A percentile compares a stretch with the other conserved stretches of the same genome.
Conservation (phyloP, 441 rosid species). For the Populus hybrid region DNA sequence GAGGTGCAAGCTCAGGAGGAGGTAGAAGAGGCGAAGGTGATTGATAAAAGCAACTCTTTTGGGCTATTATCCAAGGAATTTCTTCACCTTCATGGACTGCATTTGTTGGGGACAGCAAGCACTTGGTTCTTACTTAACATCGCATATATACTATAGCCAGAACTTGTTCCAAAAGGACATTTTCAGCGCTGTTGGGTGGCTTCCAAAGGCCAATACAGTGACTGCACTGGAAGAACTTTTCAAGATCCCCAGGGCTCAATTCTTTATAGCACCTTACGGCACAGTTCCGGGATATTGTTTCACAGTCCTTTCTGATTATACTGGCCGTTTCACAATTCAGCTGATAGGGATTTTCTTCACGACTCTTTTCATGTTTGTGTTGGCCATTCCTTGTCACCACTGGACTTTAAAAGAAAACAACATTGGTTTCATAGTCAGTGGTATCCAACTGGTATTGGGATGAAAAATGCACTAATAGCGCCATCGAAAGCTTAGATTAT, state of each 20-base stretch:
- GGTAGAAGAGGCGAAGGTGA: neutral
- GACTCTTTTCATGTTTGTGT: slow-evolving; percentile 3
- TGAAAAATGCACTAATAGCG: slow-evolving; percentile 17
- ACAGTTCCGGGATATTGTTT: too few species aligned
- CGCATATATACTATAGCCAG: too few species aligned
- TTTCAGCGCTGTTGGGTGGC: too few species aligned
- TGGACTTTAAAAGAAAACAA: neutral
- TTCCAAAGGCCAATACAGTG: too few species aligned
- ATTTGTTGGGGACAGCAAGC: neutral
- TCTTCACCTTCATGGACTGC: neutral
- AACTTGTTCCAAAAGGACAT: too few species aligned
- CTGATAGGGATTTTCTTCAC: slow-evolving; percentile 8
- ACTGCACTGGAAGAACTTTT: too few species aligned
- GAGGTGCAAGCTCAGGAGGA: neutral
- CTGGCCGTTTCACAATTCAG: neutral
- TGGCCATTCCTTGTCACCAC: slow-evolving; percentile 15
- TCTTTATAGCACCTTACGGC: too few species aligned
- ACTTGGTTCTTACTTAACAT: too few species aligned
- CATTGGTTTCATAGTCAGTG: slow-evolving; percentile 1
- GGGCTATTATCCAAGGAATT: neutral
- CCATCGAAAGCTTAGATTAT: too few species aligned
- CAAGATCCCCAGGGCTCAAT: too few species aligned
- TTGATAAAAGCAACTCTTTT: neutral
- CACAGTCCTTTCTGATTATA: neutral
- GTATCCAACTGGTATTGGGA: slow-evolving; percentile 24